Evolutionary conservation across 768 basidiomycete species (phyloP).

Genomic region (Rhodotorula sphaerocarpa): DNA sequence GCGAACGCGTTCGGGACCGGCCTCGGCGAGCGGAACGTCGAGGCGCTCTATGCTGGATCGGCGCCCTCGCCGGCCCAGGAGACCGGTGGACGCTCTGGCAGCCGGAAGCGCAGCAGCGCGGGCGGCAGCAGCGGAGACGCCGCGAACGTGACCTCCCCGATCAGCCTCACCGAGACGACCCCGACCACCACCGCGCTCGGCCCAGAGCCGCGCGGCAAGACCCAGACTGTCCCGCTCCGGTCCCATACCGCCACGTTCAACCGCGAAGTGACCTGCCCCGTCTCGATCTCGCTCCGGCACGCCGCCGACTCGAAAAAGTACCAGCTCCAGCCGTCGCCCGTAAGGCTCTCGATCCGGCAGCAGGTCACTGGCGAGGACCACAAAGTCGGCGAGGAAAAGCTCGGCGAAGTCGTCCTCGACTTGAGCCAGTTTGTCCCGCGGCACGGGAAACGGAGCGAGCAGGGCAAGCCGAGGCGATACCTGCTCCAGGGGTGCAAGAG

Average conservation of each 20-base stretch:
- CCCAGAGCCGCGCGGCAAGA: slow-evolving; percentile 29
- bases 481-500: slow-evolving; percentile 36
- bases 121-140: background rate
- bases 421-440: slow-evolving; percentile 35
- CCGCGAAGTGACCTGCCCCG: slow-evolving; percentile 30
- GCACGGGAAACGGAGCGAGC: background rate
- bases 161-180: background rate
- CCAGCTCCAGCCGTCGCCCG: slow-evolving; percentile 22
- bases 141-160: background rate
- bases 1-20: too few species aligned
- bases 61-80: background rate
- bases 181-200: slow-evolving; percentile 3
- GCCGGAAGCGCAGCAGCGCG: background rate
- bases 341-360: slow-evolving; percentile 23
- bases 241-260: slow-evolving; percentile 26
- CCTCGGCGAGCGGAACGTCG: background rate
- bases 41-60: slow-evolving; percentile 2
- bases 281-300: slow-evolving; percentile 16
- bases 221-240: slow-evolving; percentile 15
- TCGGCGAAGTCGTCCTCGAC: slow-evolving; percentile 36
- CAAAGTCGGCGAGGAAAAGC: slow-evolving; percentile 31
- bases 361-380: slow-evolving; percentile 17
- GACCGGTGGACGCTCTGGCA: background rate
- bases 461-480: slow-evolving; percentile 29
- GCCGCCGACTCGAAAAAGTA: slow-evolving; percentile 9